Conservation (phyloP, 331 rosid genomes). For the Saraca asoca region DNA sequence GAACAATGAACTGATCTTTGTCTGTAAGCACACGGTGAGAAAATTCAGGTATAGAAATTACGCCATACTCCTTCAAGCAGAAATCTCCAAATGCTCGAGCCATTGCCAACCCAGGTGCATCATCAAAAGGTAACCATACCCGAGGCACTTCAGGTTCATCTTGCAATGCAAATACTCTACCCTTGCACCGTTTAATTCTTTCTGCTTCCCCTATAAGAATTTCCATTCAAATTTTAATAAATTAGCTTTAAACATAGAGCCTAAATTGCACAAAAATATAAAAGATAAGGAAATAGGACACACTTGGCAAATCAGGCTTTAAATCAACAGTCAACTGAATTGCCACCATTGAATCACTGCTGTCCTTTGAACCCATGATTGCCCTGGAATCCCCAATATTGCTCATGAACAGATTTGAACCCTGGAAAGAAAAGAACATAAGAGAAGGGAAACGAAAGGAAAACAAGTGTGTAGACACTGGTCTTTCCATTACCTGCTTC, state of each 20-base stretch:
- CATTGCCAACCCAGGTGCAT: constrained; percentile 98
- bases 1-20: constrained; percentile 81
- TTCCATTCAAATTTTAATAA: constrained; percentile 16
- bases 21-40: constrained; percentile 70
- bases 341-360: constrained; percentile 68
- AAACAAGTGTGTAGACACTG: constrained; percentile 7
- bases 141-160: constrained; percentile 96
- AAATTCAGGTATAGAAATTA: constrained; percentile 90
- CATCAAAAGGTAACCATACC: constrained; percentile 93
- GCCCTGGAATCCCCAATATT: constrained; percentile 94
- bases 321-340: constrained; percentile 86
- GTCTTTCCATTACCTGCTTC: constrained; percentile 66
- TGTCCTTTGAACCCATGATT: constrained; percentile 83
- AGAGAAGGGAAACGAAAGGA: constrained; percentile 30
- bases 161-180: constrained; percentile 92
- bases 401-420: constrained; percentile 82
- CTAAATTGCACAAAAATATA: constrained; percentile 11
- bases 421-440: constrained; percentile 52
- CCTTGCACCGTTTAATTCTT: constrained; percentile 82
- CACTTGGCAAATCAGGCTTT: constrained; percentile 96
- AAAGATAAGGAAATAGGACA: constrained; percentile 28
- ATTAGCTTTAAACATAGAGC: constrained; percentile 19
- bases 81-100: constrained; percentile 98
- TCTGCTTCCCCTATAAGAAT: constrained; percentile 75
- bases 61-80: constrained; percentile 95